A percentile compares a stretch with the other conserved stretches of the same genome.
phyloP scores from a whole-genome alignment of 192 early-diverging fungal genomes.

The Linnemannia elongata region DNA sequence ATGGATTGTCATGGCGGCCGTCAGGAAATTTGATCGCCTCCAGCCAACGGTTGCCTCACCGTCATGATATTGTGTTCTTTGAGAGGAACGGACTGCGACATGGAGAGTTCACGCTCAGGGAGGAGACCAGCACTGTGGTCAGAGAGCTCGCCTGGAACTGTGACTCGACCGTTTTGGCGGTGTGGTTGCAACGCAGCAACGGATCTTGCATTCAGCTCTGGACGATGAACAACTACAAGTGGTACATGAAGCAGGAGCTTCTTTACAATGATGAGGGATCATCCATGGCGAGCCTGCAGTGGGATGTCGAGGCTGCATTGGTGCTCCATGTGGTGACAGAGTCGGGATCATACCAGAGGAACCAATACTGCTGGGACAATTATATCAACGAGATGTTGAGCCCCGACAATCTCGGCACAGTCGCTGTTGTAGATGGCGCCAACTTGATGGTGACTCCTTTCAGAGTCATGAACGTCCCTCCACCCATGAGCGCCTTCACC shows the following conservation, averaged over 20 bases:
- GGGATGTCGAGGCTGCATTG: conserved; percentile 87
- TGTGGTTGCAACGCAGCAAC: conserved; percentile 64
- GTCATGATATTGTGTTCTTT: conserved; percentile 93
- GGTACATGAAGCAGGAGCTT: conserved; percentile 95
- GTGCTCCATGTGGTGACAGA: conserved; percentile 71
- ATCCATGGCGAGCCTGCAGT: conserved; percentile 68
- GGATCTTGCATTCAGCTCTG: conserved; percentile 84
- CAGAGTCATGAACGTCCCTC: conserved; percentile 88
- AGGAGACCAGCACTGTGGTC: conserved; percentile 62
- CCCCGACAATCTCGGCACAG: conserved; percentile 34
- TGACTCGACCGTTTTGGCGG: conserved; percentile 90
- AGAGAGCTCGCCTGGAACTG: conserved; percentile 85
- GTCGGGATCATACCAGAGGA: conserved; percentile 48
- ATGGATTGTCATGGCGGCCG: conserved; percentile 86
- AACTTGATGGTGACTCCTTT: conserved; percentile 82
- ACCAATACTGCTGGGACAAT: conserved; percentile 52
- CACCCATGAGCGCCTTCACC: conserved; percentile 85
- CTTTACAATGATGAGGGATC: conserved; percentile 54
- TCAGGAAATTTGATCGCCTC: conserved; percentile 88
- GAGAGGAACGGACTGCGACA: conserved; percentile 96
- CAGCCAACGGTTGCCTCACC: conserved; percentile 80
- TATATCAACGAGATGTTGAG: conserved; percentile 40
- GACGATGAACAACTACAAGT: conserved; percentile 96
- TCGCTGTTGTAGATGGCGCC: conserved; percentile 41
- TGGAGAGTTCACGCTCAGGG: conserved; percentile 89